These are phyloP conservation scores for Trichophyton simii DNA, from an alignment of 2,329 filamentous ascomycete species.

Conservation along the genomic window DNA sequence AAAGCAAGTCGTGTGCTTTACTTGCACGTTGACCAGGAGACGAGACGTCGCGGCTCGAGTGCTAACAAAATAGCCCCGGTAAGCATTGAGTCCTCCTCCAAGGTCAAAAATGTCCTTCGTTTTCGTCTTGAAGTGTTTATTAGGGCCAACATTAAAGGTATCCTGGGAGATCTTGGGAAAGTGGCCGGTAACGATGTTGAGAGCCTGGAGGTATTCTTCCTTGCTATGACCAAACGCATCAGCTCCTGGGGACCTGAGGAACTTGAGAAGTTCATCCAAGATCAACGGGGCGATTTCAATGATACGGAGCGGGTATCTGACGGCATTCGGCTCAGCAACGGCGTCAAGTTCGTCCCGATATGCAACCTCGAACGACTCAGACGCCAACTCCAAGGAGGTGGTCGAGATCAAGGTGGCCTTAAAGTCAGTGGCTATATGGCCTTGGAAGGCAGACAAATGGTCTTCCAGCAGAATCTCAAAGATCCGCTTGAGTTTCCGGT, in stretches of 20 bases:
- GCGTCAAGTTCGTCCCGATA: constrained; percentile 29
- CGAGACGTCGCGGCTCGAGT: constrained; percentile 47
- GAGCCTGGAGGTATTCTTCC: constrained; percentile 41
- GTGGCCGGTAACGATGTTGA: constrained; percentile 47
- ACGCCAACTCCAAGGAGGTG: constrained; percentile 16
- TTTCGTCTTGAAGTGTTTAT: constrained; percentile 40
- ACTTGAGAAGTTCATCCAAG: constrained; percentile 34
- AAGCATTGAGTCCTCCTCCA: constrained; percentile 41
- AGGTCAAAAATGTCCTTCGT: constrained; percentile 25
- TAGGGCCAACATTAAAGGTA: constrained; percentile 39
- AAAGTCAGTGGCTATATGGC: constrained; percentile 30
- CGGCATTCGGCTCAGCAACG: constrained; percentile 20
- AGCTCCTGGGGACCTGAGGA: constrained; percentile 26
- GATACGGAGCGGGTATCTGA: constrained; percentile 27
- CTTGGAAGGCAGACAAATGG: constrained; percentile 19
- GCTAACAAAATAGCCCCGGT: constrained; percentile 51
- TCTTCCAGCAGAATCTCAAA: constrained; percentile 36
- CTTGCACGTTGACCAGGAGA: constrained; percentile 51
- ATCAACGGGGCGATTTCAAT: constrained; percentile 24
- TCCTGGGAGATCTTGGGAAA: constrained; percentile 30
- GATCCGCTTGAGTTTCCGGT: constrained; percentile 34
- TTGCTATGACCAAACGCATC: constrained; percentile 32
- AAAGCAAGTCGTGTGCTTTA: constrained; percentile 48
- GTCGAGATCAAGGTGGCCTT: constrained; percentile 27
- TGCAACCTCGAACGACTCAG: constrained; percentile 19